Base-by-base conservation (phyloP, 1,284 basidiomycete species). In the Waitea zeae region DNA sequence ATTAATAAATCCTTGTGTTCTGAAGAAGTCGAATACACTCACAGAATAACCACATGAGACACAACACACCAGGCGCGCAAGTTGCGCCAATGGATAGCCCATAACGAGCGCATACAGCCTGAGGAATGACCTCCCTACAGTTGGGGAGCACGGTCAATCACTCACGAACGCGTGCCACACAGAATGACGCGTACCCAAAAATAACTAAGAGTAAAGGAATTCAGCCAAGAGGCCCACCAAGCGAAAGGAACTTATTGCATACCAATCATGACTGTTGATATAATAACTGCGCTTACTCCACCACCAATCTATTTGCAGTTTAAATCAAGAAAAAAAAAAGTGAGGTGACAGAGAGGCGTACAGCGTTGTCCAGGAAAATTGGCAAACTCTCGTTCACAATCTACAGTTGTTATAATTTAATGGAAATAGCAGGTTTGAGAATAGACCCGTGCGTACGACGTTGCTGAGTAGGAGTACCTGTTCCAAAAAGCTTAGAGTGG, bases 381-480 rank as follows among this genome's bases (percentile, higher is more conserved):
- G 92, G 92, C 34, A 97, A 69, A 49, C 80, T 86, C 53, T 92
- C 88, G 51, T 92, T 92, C 43, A 90, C 70, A 45, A 92, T 76
- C 83, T 80, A 41, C n/a, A n/a, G n/a, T n/a, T n/a, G n/a, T n/a
- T n/a, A n/a, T n/a, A n/a, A n/a, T n/a, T n/a, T n/a, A n/a, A n/a
- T n/a, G n/a, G n/a, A n/a, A n/a, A n/a, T n/a, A n/a, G n/a, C n/a
- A n/a, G n/a, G n/a, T n/a, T n/a, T n/a, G n/a, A n/a, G n/a, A n/a
- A n/a, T n/a, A n/a, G n/a, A 27, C 20, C 26, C 46, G 20, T 14
- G 57, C 83, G 45, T 49, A 88, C 83, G 39, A 90, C 87, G 47
- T 92, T 92, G 33, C 76, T 70, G 2, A 92, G 62, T 1, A 88
- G 62, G 1, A 95, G 64, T 5, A 87, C n/a, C n/a, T n/a, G n/a